phyloP scores from a whole-genome alignment of 1,284 basidiomycete species.

The Leccinum subrobustum region DNA sequence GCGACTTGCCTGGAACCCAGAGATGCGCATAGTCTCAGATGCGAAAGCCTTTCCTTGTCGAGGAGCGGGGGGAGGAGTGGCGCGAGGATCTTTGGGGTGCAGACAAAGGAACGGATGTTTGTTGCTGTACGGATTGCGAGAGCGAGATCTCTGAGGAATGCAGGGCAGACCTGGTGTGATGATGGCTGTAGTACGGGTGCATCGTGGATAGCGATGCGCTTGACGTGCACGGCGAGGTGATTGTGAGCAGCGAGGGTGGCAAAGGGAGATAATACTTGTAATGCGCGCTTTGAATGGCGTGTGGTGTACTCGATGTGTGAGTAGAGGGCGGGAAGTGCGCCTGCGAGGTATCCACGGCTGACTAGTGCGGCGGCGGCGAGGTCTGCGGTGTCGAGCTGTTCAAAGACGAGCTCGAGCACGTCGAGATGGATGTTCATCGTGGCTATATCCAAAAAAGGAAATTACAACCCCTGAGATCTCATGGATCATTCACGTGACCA shows the following conservation, averaged over 20 bases:
- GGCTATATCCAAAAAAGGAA: neutral
- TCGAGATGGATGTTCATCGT: slow-evolving; percentile 58
- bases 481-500: slow-evolving; percentile 19
- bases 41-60: slow-evolving; percentile 43
- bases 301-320: slow-evolving; percentile 50
- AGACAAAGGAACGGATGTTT: slow-evolving; percentile 57
- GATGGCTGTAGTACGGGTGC: slow-evolving; percentile 38
- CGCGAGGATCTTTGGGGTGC: slow-evolving; percentile 44
- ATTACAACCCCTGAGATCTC: slow-evolving; percentile 5
- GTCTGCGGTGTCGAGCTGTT: slow-evolving; percentile 50
- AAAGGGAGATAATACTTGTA: slow-evolving; percentile 56
- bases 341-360: slow-evolving; percentile 59
- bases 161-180: slow-evolving; percentile 34
- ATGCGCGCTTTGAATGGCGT: slow-evolving; percentile 54
- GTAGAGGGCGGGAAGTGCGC: slow-evolving; percentile 61
- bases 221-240: slow-evolving; percentile 55
- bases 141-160: slow-evolving; percentile 52
- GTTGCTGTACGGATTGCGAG: slow-evolving; percentile 46
- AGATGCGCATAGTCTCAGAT: slow-evolving; percentile 48
- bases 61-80: slow-evolving; percentile 48
- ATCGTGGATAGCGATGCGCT: slow-evolving; percentile 54
- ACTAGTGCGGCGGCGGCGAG: slow-evolving; percentile 60
- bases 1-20: slow-evolving; percentile 49
- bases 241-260: slow-evolving; percentile 51
- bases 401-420: slow-evolving; percentile 64